Evolutionary conservation across 1,139 yeast genomes (phyloP), one percentile per base, ranked within the genome.

Genomic region (Torulaspora pretoriensis): DNA sequence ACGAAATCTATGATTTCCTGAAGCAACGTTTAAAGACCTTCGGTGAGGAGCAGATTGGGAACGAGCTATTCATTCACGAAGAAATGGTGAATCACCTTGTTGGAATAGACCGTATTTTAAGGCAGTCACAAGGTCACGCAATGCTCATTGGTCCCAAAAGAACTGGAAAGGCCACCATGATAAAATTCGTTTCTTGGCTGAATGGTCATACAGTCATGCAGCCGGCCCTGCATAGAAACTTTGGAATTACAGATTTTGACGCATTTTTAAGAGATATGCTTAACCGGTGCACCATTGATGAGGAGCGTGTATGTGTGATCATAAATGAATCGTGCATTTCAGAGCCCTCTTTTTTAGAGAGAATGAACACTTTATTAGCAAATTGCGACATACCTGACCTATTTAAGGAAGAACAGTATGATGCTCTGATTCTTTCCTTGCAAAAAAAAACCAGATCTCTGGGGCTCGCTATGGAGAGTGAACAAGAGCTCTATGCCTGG

Each of bases 331-430:
- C 95, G 0, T 78, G 83, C 37, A 78, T 89, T 44, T 61, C 82
- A 40, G 94, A 86, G 38, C 73, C 95, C 0, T 73, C 95, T 0
- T 90, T 90, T 58, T 68, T 92, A 27, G 98, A 92, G 64, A 71
- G 96, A 49, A 88, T 92, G 95, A 92, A 92, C 57, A 87, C 95
- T 0, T 68, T 92, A 24, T 70, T 92, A 29, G 97, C 97, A 0
- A 92, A 90, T 62, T 87, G 96, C 0, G 97, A 90, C 55, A 77
- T 89, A 19, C 97, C 97, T 0, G 97, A 96, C 2, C 68, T 92
- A 16, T 92, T 87, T 63, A 88, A 80, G 52, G 92, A 81, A 0
- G 95, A 87, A 9, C 90, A 86, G 10, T 74, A 69, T 42, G 68
- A 70, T 0, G 53, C 72, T 2, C 65, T 89, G 42, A 71, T 86